Base-by-base conservation (phyloP, 2,329 filamentous ascomycete species). In the Sporothrix phasma region DNA sequence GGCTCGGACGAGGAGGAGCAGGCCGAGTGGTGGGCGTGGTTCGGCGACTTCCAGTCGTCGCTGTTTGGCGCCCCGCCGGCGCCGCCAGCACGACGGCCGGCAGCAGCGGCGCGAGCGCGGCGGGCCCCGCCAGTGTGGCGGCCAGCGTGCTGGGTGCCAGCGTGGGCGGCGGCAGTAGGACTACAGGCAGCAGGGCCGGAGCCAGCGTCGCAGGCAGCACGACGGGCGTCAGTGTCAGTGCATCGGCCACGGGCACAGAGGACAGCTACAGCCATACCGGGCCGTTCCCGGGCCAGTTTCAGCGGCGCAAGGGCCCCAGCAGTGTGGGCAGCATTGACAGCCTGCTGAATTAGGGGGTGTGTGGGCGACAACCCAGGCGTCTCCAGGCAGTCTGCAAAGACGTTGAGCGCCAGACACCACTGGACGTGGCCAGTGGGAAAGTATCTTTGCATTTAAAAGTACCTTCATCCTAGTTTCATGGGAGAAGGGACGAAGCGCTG, bases 251-350 rank as follows among this genome's bases (percentile, higher is more conserved):
- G 39, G 15, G 24, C 39, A 51, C 51, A 15, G 58, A 45, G 2
- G 45, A 17, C 3, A 34, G 39, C 2, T 53, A 51, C 61, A 31
- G 22, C 56, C 34, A 53, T 7, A 39, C 24, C 1, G 56, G 49
- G 15, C 63, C 58, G 15, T 24, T 31, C 2, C 29, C 47, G 1
- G 29, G 37, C 26, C 47, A 29, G 13, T 31, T 22, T 17, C 45
- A 4, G 37, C 54, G 46, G 31, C 62, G 47, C 3, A 60, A 54
- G 7, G 54, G 61, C 3, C 61, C 61, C 7, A 47, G 45, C 43
- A 68, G 66, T 37, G 62, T 67, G 17, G 64, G 53, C 26, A 69
- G 67, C 65, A 69, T 69, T n/a, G 64, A 65, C 66, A 68, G 67
- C 19, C 58, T 69, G 56, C 58, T 69, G 7, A 69, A 69, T 26